Evolutionary conservation across 176 grass and related monocot genomes (phyloP), one percentile per base, ranked within the genome.

Genomic region (Aegilops sharonensis): DNA sequence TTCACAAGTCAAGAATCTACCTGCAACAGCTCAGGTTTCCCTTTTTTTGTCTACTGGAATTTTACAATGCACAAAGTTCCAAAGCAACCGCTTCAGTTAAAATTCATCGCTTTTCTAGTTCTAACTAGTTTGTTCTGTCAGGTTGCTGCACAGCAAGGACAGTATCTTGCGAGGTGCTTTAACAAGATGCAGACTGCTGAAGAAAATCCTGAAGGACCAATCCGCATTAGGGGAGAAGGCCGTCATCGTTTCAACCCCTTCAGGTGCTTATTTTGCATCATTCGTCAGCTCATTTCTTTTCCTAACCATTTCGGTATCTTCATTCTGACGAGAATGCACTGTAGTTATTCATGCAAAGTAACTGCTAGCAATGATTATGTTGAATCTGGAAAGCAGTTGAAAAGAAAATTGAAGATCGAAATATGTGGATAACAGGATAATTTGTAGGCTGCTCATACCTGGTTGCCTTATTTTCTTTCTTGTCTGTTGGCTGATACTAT

Each of bases 71-170:
- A 11, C 54, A 54, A 23, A 79, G 11, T 66, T 67, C 13, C 2
- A 35, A 13, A 68, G 77, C 27, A 37, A 52, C 31, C 5, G 11
- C 23, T 88, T 69, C 1, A 24, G 34, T 65, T 18, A 5, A 70
- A 80, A 25, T 63, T 0, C 12, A 45, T 74, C 11, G 9, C 7
- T 37, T 5, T 14, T 25, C 6, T 32, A 31, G 4, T 79, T 34
- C 15, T 83, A 34, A 85, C 68, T 86, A 43, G 12, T 30, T 54
- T 72, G 13, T 83, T 77, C 57, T 83, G 52, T 82, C 57, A 99
- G 97, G 94, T 99, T 21, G 97, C 97, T 69, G 83, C 97, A 40
- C 97, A 99, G 86, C 97, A 99, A 87, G 97, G 97, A 18, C 81
- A 94, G 35, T 99, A 99, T 82, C 91, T 99, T 78, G 94, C 97